These are phyloP conservation scores for Claviceps maximensis DNA, from an alignment of 2,329 filamentous ascomycete species.

Conservation along the genomic window DNA sequence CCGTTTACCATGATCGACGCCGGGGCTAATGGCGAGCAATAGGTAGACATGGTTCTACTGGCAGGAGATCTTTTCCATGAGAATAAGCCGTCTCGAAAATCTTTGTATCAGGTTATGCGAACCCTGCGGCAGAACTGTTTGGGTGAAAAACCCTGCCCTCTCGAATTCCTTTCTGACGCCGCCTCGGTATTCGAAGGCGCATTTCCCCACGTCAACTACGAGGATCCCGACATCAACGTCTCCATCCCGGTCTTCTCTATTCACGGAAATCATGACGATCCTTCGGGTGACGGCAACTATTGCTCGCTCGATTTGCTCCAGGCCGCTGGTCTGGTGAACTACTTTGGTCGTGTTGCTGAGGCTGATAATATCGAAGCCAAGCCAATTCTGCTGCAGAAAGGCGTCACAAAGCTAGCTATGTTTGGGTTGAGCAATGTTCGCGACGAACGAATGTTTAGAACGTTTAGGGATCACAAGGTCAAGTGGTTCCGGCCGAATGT, in stretches of 20 bases:
- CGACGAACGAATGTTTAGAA: conserved; percentile 87
- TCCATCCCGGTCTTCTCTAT: conserved; percentile 97
- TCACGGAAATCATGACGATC: conserved; percentile 96
- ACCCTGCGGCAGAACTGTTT: conserved; percentile 86
- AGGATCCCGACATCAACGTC: conserved; percentile 93
- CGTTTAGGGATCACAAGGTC: conserved; percentile 84
- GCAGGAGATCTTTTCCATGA: conserved; percentile 95
- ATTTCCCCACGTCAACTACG: conserved; percentile 93
- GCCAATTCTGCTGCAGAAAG: conserved; percentile 86
- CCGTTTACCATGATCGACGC: neutral
- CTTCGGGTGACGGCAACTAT: conserved; percentile 86
- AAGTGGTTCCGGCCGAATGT: conserved; percentile 78
- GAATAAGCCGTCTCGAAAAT: conserved; percentile 90
- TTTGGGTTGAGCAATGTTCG: conserved; percentile 94
- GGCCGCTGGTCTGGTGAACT: conserved; percentile 84
- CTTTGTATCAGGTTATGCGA: conserved; percentile 95
- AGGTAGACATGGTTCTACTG: conserved; percentile 92
- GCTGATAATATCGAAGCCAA: conserved; percentile 89
- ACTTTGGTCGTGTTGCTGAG: conserved; percentile 84
- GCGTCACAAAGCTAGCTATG: conserved; percentile 77
- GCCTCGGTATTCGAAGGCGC: conserved; percentile 81
- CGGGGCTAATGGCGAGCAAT: neutral
- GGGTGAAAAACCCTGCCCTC: conserved; percentile 86
- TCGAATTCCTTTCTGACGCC: conserved; percentile 89
- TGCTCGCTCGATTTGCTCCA: conserved; percentile 87